phyloP scores from a whole-genome alignment of 768 basidiomycete species.

The Tephrocybe sp. region DNA sequence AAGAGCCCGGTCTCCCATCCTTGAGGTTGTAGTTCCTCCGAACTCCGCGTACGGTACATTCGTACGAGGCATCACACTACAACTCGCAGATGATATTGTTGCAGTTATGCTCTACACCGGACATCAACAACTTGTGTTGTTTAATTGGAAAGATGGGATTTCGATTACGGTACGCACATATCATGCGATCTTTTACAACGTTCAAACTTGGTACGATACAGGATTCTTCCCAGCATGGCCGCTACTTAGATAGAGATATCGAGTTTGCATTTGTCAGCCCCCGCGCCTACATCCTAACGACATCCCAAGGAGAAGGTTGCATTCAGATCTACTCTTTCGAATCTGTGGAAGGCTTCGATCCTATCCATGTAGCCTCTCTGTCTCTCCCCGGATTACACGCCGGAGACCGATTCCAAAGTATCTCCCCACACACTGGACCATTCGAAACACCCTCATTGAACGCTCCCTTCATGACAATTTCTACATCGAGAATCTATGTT shows the following conservation, averaged over 20 bases:
- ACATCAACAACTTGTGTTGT: slow-evolving; percentile 25
- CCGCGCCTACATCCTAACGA: slow-evolving; percentile 43
- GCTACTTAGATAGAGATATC: slow-evolving; percentile 22
- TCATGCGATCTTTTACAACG: too few relatives aligned
- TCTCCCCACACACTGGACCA: slow-evolving; percentile 31
- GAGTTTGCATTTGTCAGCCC: slow-evolving; percentile 49
- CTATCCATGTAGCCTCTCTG: slow-evolving; percentile 13
- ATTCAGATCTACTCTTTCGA: slow-evolving; percentile 44
- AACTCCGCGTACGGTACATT: slow-evolving; percentile 19
- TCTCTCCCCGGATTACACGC: slow-evolving; percentile 14
- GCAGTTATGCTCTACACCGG: slow-evolving; percentile 39
- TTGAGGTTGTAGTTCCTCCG: slow-evolving; percentile 25
- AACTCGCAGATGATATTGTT: slow-evolving; percentile 53
- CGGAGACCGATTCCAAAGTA: slow-evolving; percentile 5
- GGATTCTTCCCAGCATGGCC: slow-evolving; percentile 4
- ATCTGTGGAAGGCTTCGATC: slow-evolving; percentile 2
- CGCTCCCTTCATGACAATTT: slow-evolving; percentile 21
- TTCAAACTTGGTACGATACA: neutral
- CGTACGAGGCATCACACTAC: slow-evolving; percentile 35
- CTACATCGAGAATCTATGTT: slow-evolving; percentile 11
- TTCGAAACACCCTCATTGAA: slow-evolving; percentile 22
- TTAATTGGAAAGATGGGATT: slow-evolving; percentile 19
- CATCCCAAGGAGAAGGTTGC: slow-evolving; percentile 26
- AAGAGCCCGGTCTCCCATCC: slow-evolving; percentile 27
- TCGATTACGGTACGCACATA: slow-evolving; percentile 8